Conservation (phyloP, 306 rosid species). For the Calophaca sinica region DNA sequence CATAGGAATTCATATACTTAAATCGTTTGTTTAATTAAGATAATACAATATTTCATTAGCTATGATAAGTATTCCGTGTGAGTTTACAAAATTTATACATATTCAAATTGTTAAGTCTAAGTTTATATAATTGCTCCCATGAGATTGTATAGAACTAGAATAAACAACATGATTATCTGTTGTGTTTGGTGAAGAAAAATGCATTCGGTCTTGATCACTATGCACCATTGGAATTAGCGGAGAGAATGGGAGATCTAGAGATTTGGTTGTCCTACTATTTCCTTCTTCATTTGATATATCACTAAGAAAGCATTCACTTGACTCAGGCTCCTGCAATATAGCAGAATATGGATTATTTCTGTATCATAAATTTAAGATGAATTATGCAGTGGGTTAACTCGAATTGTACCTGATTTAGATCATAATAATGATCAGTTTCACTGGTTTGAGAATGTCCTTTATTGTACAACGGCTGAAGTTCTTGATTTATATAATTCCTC, state of each 20-base stretch:
- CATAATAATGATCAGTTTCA: constrained; percentile 36
- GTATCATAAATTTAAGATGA: neutral
- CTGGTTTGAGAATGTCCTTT: constrained; percentile 46
- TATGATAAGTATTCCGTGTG: neutral
- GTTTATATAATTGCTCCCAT: constrained; percentile 49
- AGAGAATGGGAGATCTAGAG: constrained; percentile 56
- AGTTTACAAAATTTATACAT: neutral
- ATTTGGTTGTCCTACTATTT: constrained; percentile 31
- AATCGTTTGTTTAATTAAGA: too few relatives aligned
- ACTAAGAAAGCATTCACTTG: constrained; percentile 37
- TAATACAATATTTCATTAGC: neutral
- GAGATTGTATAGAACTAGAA: constrained; percentile 48
- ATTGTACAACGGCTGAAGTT: neutral
- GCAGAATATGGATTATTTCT: neutral
- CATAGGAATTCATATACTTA: too few relatives aligned
- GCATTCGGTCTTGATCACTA: constrained; percentile 35
- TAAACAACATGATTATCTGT: constrained; percentile 26
- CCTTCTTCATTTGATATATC: constrained; percentile 40
- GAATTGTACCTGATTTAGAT: constrained; percentile 50
- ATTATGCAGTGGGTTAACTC: neutral
- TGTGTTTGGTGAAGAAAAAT: constrained; percentile 32
- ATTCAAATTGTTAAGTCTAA: constrained; percentile 71
- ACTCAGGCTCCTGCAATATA: constrained; percentile 45
- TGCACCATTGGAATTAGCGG: constrained; percentile 26
- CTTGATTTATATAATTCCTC: neutral